phyloP scores from a whole-genome alignment of 768 basidiomycete species.

The Lyophyllum shimeji region DNA sequence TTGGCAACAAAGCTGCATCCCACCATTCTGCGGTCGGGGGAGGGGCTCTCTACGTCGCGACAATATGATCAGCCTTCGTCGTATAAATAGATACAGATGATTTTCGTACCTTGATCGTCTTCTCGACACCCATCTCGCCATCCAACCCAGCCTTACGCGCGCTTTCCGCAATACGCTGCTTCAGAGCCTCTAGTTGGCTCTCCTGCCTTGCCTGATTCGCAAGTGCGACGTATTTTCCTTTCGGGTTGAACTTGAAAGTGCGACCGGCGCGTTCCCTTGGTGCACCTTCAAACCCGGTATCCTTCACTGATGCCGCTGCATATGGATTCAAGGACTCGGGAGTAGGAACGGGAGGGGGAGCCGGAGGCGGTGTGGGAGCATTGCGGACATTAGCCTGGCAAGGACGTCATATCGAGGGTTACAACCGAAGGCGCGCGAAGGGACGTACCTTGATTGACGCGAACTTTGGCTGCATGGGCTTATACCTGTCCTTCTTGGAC shows the following conservation, averaged over 20 bases:
- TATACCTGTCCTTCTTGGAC: constrained; percentile 90
- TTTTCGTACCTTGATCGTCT: constrained; percentile 73
- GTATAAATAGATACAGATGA: background rate
- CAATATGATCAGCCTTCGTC: background rate
- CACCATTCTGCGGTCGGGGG: constrained; percentile 97
- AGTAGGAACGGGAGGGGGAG: constrained; percentile 36
- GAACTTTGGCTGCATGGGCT: constrained; percentile 99
- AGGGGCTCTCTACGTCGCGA: constrained; percentile 60
- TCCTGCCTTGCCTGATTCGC: constrained; percentile 74
- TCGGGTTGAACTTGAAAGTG: constrained; percentile 83
- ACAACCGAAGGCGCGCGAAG: background rate
- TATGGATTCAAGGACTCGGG: constrained; percentile 75
- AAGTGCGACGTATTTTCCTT: constrained; percentile 85
- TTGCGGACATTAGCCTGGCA: constrained; percentile 75
- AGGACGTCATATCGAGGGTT: background rate
- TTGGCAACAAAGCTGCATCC: constrained; percentile 86
- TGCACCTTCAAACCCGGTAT: constrained; percentile 69
- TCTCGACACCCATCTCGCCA: constrained; percentile 89
- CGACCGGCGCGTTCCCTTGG: constrained; percentile 71
- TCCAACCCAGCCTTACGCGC: constrained; percentile 93
- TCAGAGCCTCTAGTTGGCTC: constrained; percentile 83
- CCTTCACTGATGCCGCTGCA: constrained; percentile 53
- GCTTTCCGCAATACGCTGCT: constrained; percentile 90
- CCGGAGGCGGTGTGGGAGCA: constrained; percentile 59
- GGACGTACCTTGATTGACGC: constrained; percentile 80